Percentiles rank a stretch among this genome's conserved stretches.
Evolutionary conservation across 2,329 filamentous ascomycete genomes (phyloP).

Genomic region (Aciculosporium take): DNA sequence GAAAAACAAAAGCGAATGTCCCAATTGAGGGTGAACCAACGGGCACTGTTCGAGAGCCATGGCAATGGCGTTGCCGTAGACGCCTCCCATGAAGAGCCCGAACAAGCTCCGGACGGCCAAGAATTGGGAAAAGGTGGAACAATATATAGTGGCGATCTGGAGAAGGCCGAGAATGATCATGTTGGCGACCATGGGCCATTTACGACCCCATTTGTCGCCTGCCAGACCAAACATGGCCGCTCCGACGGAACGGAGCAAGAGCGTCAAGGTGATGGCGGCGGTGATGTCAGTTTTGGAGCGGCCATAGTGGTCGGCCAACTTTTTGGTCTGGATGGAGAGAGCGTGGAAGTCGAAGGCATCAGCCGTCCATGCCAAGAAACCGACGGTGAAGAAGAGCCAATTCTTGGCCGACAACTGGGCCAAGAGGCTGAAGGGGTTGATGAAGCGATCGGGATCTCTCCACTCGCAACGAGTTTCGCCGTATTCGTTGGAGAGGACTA

Average conservation of each 20-base stretch:
- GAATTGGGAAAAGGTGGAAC: constrained; percentile 56
- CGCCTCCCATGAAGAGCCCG: constrained; percentile 68
- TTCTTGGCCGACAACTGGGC: constrained; percentile 47
- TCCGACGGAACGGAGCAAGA: constrained; percentile 61
- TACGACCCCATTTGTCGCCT: constrained; percentile 66
- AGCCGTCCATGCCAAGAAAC: constrained; percentile 62
- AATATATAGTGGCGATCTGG: constrained; percentile 66
- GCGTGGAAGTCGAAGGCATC: constrained; percentile 79
- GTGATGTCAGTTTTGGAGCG: constrained; percentile 51
- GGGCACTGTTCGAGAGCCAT: constrained; percentile 65
- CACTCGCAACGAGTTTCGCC: constrained; percentile 55
- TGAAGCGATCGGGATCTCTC: constrained; percentile 49
- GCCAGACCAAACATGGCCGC: constrained; percentile 63
- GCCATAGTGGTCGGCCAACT: constrained; percentile 41
- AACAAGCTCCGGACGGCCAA: constrained; percentile 61
- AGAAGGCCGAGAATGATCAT: constrained; percentile 56
- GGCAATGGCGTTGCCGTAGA: constrained; percentile 65
- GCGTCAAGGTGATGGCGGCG: constrained; percentile 60
- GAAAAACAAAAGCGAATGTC: no score
- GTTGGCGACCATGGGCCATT: constrained; percentile 73
- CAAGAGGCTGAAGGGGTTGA: constrained; percentile 58
- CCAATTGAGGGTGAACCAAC: constrained; percentile 21
- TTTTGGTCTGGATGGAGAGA: constrained; percentile 62
- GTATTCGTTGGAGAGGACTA: constrained; percentile 48
- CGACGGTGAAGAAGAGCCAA: constrained; percentile 66